These are phyloP conservation scores for Didymella pomorum DNA, from an alignment of 2,329 filamentous ascomycete genomes.

Conservation along the genomic window DNA sequence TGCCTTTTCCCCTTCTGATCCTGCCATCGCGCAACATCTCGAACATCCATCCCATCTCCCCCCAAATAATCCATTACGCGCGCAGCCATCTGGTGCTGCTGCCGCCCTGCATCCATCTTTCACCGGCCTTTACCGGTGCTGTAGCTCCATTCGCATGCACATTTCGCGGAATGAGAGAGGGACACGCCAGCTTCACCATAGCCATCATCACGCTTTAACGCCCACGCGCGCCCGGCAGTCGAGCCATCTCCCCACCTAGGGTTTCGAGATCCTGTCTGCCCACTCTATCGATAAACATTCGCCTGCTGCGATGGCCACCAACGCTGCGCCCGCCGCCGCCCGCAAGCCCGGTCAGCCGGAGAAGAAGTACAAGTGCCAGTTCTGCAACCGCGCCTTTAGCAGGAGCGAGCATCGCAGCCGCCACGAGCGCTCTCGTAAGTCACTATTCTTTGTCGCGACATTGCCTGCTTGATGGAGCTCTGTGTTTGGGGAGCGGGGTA, in stretches of 20 bases:
- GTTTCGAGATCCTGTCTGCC: conserved; percentile 10
- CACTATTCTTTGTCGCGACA: conserved; percentile 14
- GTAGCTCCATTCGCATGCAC: conserved; percentile 34
- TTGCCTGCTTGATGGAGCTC: conserved; percentile 31
- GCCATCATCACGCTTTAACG: conserved; percentile 49
- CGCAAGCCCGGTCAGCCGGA: conserved; percentile 82
- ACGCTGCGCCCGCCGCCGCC: conserved; percentile 67
- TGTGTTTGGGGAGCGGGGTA: conserved; percentile 35
- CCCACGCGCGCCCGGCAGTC: conserved; percentile 48
- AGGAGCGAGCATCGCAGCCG: conserved; percentile 95
- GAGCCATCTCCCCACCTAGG: conserved; percentile 25
- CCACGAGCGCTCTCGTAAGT: conserved; percentile 98
- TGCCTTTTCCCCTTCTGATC: conserved; percentile 2
- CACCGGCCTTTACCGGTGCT: conserved; percentile 38
- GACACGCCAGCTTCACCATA: conserved; percentile 35
- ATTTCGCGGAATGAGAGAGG: conserved; percentile 41
- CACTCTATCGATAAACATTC: conserved; percentile 53
- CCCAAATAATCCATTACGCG: conserved; percentile 38
- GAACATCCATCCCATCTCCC: conserved; percentile 36
- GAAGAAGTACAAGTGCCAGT: conserved; percentile 99
- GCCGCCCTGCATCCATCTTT: conserved; percentile 10
- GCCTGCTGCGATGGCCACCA: conserved; percentile 73
- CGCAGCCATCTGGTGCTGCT: conserved; percentile 24
- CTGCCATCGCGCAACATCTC: conserved; percentile 27
- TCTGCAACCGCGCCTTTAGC: conserved; percentile 97